Conservation (phyloP, 2,329 filamentous ascomycete species). For the Ophiocordyceps camponoti-floridani region DNA sequence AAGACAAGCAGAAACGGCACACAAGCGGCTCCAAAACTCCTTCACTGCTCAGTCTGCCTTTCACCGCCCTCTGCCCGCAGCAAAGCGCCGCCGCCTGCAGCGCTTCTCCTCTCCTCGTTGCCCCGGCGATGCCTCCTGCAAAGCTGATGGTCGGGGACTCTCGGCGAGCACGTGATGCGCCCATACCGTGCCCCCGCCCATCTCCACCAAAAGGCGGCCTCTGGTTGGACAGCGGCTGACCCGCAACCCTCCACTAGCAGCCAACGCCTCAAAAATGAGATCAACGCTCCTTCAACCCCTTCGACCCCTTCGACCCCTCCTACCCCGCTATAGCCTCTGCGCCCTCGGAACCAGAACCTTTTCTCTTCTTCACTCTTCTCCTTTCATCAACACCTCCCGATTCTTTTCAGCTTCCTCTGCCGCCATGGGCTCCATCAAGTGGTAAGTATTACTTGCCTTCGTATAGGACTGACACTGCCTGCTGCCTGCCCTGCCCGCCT, state of each 20-base stretch:
- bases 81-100: too few species aligned
- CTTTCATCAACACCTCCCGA: constrained; percentile 14
- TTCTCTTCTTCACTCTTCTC: constrained; percentile 20
- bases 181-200: constrained; percentile 1
- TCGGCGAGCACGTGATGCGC: constrained; percentile 12
- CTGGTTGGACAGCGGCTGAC: constrained; percentile 12
- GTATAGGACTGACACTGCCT: not conserved
- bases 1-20: too few species aligned
- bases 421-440: constrained; percentile 45
- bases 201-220: constrained; percentile 2
- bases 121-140: not conserved
- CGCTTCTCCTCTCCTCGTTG: not conserved
- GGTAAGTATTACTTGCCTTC: constrained; percentile 30
- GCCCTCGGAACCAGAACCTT: constrained; percentile 21
- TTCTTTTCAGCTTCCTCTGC: constrained; percentile 42
- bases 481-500: not conserved
- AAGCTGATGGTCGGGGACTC: not conserved
- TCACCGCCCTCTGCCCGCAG: too few species aligned
- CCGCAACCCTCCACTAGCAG: constrained; percentile 22
- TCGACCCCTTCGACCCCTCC: constrained; percentile 25
- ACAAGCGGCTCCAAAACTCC: too few species aligned
- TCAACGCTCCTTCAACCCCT: too few species aligned
- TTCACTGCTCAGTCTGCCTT: too few species aligned
- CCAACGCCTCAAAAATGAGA: constrained; percentile 19
- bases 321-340: constrained; percentile 26